Evolutionary conservation across 768 basidiomycete species (phyloP).

Genomic region (Melanogaster broomeanus): DNA sequence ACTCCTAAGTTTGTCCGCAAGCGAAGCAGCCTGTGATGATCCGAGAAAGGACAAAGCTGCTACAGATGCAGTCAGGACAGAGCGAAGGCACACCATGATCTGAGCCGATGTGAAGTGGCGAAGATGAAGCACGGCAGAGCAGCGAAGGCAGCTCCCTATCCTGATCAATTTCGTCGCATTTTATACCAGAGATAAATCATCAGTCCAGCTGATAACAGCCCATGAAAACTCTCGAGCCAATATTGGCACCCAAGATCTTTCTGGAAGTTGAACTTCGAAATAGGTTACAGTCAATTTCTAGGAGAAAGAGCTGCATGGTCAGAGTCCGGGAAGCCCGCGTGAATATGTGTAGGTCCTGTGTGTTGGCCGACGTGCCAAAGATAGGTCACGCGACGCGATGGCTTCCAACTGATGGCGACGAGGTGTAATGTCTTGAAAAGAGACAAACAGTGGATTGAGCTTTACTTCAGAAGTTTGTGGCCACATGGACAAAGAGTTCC

Average conservation of each 20-base stretch:
- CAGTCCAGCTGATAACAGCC: slow-evolving; percentile 1
- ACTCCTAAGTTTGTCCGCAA: slow-evolving; percentile 22
- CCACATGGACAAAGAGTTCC: not conserved
- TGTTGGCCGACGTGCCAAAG: not conserved
- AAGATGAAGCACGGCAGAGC: not conserved
- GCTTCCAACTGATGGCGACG: not conserved
- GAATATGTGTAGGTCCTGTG: not conserved
- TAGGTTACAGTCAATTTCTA: not conserved
- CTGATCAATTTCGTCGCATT: slow-evolving; percentile 2
- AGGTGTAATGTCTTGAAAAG: not conserved
- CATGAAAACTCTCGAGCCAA: not conserved
- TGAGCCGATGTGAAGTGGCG: not conserved
- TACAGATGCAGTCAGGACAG: not conserved
- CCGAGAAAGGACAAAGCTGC: slow-evolving; percentile 8
- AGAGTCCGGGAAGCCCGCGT: not conserved
- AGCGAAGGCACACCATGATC: slow-evolving; percentile 17
- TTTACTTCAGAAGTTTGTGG: not conserved
- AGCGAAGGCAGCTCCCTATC: not conserved
- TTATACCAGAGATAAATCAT: slow-evolving; percentile 15
- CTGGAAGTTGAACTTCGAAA: not conserved
- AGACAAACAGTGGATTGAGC: not conserved
- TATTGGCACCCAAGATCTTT: not conserved
- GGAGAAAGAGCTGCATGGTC: not conserved
- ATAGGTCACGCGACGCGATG: not conserved
- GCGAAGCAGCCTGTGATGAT: slow-evolving; percentile 13